Evolutionary conservation across 345 rosid species (phyloP).

Genomic region (Populus simonii): DNA sequence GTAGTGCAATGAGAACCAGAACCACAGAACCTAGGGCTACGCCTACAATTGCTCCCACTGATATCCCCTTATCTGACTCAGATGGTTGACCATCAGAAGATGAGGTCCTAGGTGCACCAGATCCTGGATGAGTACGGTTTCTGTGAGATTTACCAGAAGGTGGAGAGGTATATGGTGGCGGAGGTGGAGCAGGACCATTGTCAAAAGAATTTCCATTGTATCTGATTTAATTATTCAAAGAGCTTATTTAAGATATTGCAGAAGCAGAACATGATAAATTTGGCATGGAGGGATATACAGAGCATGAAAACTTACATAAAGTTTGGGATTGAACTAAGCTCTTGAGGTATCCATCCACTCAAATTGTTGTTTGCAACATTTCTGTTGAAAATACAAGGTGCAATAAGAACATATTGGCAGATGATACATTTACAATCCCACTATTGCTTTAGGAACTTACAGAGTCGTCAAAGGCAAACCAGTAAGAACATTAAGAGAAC

Average conservation of each 20-base stretch:
- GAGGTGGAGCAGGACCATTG: constrained; percentile 74
- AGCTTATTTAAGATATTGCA: constrained; percentile 17
- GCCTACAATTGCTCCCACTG: constrained; percentile 63
- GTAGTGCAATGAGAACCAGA: constrained; percentile 43
- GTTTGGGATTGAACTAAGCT: constrained; percentile 57
- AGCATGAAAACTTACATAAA: constrained; percentile 58
- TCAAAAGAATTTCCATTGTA: constrained; percentile 78
- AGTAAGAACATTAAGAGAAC: constrained; percentile 63
- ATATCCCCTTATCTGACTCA: constrained; percentile 46
- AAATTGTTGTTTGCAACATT: constrained; percentile 90
- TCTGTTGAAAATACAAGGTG: constrained; percentile 40
- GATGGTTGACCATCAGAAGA: constrained; percentile 41
- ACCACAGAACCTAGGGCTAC: constrained; percentile 61
- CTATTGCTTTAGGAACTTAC: constrained; percentile 48
- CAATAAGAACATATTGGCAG: constrained; percentile 14
- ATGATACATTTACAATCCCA: background rate
- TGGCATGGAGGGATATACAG: background rate
- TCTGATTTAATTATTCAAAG: constrained; percentile 47
- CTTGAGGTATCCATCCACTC: constrained; percentile 85
- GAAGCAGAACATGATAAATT: constrained; percentile 6
- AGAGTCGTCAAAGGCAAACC: constrained; percentile 65
- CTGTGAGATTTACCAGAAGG: constrained; percentile 51
- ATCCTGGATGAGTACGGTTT: constrained; percentile 44
- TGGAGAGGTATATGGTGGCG: constrained; percentile 57
- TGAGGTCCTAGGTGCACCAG: constrained; percentile 36